Evolutionary conservation across 768 basidiomycete genomes (phyloP), one percentile per base, ranked within the genome.

Genomic region (Mycena belliarum): DNA sequence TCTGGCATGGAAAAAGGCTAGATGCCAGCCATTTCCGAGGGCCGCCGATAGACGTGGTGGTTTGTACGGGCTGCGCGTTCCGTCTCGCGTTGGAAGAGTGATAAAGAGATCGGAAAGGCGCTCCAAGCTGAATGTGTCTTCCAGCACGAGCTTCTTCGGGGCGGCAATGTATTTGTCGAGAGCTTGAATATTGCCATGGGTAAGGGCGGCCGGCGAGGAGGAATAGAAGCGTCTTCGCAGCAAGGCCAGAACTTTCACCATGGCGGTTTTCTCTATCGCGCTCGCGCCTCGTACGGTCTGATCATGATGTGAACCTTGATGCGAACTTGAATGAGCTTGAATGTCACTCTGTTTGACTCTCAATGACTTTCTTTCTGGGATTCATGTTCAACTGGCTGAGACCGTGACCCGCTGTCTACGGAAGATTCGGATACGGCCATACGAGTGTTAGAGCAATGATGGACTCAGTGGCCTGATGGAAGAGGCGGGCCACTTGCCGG

Each of bases 1-100:
- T 29, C 83, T 80, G 4, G 82, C 81, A 54, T 89, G 87, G 72
- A 91, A 91, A 76, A 90, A 91, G 14, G 77, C 85, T 23, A 91
- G 79, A 63, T 89, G 87, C 64, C 89, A 87, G 6, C 88, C 89
- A 58, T 79, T 82, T 7, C 74, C 77, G 26, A 90, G 72, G 3
- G 79, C 73, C 2, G 74, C 61, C 7, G 78, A 75, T 2, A 63
- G 63, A 44, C 67, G 60, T 44, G 85, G 86, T 20, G 72, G 70
- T 18, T 66, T 57, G 61, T 74, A 82, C n/a, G 72, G 73, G 25
- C 67, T 70, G 1, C 73, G 73, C 6, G 79, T 77, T 12, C 86
- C 85, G 63, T 88, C 86, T 63, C 87, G 83, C 6, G 88, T 88
- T 3, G 88, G 87, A n/a, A 89, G 76, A 24, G 88, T 88, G 62